These are phyloP conservation scores for Penicillium turbatum DNA, from an alignment of 495 filamentous ascomycete species.

Conservation along the genomic window DNA sequence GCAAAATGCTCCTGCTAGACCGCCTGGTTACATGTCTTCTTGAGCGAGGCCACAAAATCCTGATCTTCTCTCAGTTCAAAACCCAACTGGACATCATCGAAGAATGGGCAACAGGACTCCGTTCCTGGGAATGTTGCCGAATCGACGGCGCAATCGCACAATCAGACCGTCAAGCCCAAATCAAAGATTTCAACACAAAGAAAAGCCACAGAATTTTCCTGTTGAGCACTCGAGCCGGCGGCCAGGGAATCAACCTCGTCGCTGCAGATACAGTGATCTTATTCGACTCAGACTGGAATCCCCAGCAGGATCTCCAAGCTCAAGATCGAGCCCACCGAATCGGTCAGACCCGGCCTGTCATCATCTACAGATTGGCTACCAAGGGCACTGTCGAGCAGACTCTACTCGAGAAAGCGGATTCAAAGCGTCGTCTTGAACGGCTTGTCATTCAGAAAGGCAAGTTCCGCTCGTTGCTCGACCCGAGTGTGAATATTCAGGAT, in stretches of 20 bases:
- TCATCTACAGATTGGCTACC: constrained; percentile 93
- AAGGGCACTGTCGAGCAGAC: constrained; percentile 89
- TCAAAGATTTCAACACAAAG: constrained; percentile 77
- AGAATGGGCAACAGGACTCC: constrained; percentile 71
- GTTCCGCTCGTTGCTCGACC: constrained; percentile 52
- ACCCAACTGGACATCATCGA: constrained; percentile 88
- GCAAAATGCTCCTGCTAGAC: constrained; percentile 94
- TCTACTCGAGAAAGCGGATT: constrained; percentile 82
- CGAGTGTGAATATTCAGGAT: constrained; percentile 29
- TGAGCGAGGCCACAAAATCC: constrained; percentile 73
- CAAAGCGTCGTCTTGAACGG: constrained; percentile 90
- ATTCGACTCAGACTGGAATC: constrained; percentile 91
- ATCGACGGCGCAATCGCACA: constrained; percentile 89
- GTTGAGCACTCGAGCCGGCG: constrained; percentile 84
- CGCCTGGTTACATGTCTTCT: constrained; percentile 76
- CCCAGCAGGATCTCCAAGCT: constrained; percentile 93
- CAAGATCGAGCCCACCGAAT: constrained; percentile 94
- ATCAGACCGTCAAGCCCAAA: constrained; percentile 73
- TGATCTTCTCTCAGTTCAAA: constrained; percentile 97
- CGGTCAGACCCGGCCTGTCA: constrained; percentile 84
- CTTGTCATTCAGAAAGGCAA: constrained; percentile 93
- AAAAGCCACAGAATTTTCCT: constrained; percentile 73
- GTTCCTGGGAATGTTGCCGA: constrained; percentile 75
- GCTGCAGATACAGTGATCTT: constrained; percentile 72
- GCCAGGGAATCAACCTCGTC: constrained; percentile 86